Percentiles rank a stretch among this genome's conserved stretches.
Conservation (phyloP, 257 asterid genomes). For the Ocimum tenuiflorum region DNA sequence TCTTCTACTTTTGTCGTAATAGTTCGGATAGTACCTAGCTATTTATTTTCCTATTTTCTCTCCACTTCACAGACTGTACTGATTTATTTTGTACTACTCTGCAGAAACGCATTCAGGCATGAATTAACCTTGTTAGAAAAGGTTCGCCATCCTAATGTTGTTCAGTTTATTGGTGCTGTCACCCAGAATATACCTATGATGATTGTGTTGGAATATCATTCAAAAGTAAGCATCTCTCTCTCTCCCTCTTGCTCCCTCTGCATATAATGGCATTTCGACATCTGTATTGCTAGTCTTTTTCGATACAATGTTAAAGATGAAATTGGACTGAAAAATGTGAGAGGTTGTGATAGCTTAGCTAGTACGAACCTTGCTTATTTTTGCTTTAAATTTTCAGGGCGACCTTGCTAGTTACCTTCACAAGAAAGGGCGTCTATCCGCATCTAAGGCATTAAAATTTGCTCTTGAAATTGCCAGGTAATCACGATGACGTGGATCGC, state of each 20-base stretch:
- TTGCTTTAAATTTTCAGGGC: constrained; percentile 47
- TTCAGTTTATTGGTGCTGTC: constrained; percentile 98
- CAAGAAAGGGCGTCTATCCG: constrained; percentile 81
- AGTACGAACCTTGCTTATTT: constrained; percentile 14
- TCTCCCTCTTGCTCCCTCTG: constrained; percentile 18
- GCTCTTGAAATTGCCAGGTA: constrained; percentile 95
- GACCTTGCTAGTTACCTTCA: constrained; percentile 74
- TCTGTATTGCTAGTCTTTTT: too few relatives aligned
- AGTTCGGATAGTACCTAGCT: neutral
- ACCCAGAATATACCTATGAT: constrained; percentile 96
- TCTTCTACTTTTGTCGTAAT: neutral
- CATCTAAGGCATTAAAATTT: constrained; percentile 78
- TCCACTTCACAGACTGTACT: constrained; percentile 16
- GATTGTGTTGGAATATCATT: constrained; percentile 80
- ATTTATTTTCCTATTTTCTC: neutral
- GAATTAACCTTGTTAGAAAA: constrained; percentile 81
- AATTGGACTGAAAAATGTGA: neutral
- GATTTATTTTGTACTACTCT: constrained; percentile 18
- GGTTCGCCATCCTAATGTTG: constrained; percentile 96
- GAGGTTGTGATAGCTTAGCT: neutral
- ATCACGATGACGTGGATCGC: neutral
- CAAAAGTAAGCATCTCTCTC: constrained; percentile 50
- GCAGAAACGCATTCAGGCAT: constrained; percentile 80
- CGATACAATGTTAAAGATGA: neutral
- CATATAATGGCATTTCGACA: neutral